phyloP scores from a whole-genome alignment of 2,329 filamentous ascomycete genomes.

The Microcyclosporella mali region DNA sequence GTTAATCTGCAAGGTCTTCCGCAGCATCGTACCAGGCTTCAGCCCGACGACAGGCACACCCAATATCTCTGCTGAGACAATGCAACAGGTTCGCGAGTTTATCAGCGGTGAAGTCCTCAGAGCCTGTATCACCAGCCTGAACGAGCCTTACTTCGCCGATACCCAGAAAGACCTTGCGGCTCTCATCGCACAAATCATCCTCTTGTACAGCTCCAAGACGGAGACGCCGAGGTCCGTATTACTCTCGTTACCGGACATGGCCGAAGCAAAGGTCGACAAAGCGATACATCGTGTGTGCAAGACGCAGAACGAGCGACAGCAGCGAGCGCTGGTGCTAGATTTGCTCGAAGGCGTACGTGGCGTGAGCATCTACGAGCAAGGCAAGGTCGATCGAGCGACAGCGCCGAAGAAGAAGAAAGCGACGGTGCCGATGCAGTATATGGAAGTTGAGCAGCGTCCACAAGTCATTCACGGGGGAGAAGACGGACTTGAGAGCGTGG shows the following conservation, averaged over 20 bases:
- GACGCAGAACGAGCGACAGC: constrained; percentile 56
- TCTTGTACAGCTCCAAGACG: constrained; percentile 65
- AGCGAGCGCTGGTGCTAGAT: constrained; percentile 75
- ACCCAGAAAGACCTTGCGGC: constrained; percentile 86
- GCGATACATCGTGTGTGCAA: constrained; percentile 34
- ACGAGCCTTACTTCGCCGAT: constrained; percentile 95
- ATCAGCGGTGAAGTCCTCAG: constrained; percentile 84
- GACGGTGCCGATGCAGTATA: constrained; percentile 26
- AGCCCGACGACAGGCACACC: constrained; percentile 28
- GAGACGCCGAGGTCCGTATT: constrained; percentile 68
- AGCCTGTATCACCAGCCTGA: constrained; percentile 80
- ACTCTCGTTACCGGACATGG: constrained; percentile 72
- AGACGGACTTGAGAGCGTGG: constrained; percentile 39
- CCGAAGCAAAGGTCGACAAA: constrained; percentile 57
- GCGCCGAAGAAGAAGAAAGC: constrained; percentile 26
- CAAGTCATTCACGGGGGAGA: constrained; percentile 36
- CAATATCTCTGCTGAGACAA: constrained; percentile 34
- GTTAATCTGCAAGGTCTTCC: constrained; percentile 78
- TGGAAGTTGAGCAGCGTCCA: constrained; percentile 37
- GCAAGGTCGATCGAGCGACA: constrained; percentile 56
- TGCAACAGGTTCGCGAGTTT: constrained; percentile 72
- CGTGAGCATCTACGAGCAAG: constrained; percentile 87
- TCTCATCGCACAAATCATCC: constrained; percentile 78
- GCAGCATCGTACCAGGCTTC: constrained; percentile 78
- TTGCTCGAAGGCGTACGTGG: constrained; percentile 81